phyloP scores from a whole-genome alignment of 306 rosid genomes.

The Vigna reflexopilosa region DNA sequence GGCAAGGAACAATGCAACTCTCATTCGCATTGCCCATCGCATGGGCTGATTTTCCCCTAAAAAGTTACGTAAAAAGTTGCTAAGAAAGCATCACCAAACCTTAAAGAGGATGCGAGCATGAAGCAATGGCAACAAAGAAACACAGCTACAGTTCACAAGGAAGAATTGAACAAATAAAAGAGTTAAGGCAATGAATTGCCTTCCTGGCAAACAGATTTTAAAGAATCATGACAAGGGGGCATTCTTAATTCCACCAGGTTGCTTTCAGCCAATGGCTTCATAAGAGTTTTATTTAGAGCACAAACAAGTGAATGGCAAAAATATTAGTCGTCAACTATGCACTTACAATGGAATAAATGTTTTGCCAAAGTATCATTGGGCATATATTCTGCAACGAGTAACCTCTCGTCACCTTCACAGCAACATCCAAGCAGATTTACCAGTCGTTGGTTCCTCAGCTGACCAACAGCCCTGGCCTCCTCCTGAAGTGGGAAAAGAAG shows the following conservation, averaged over 20 bases:
- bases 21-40: constrained; percentile 94
- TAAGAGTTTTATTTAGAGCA: constrained; percentile 26
- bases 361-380: constrained; percentile 95
- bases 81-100: constrained; percentile 18
- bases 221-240: constrained; percentile 4
- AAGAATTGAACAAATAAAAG: constrained; percentile 10
- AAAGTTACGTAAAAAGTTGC: constrained; percentile 42
- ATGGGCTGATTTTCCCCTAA: constrained; percentile 95
- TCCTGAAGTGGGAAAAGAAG: constrained; percentile 59
- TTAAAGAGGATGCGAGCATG: constrained; percentile 24
- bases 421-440: constrained; percentile 94
- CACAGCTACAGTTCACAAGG: constrained; percentile 30
- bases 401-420: constrained; percentile 90
- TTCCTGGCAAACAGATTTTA: neutral
- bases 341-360: constrained; percentile 97
- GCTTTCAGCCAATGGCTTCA: constrained; percentile 12
- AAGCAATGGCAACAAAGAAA: constrained; percentile 29
- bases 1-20: constrained; percentile 93
- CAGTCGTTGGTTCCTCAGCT: constrained; percentile 81
- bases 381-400: constrained; percentile 91
- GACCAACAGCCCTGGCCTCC: constrained; percentile 93
- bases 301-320: constrained; percentile 22
- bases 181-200: constrained; percentile 6
- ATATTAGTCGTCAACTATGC: constrained; percentile 10
- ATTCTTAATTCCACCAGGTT: constrained; percentile 3